These are phyloP conservation scores for Musa troglodytarum DNA, from an alignment of 176 grass and related monocot species.

Conservation along the genomic window DNA sequence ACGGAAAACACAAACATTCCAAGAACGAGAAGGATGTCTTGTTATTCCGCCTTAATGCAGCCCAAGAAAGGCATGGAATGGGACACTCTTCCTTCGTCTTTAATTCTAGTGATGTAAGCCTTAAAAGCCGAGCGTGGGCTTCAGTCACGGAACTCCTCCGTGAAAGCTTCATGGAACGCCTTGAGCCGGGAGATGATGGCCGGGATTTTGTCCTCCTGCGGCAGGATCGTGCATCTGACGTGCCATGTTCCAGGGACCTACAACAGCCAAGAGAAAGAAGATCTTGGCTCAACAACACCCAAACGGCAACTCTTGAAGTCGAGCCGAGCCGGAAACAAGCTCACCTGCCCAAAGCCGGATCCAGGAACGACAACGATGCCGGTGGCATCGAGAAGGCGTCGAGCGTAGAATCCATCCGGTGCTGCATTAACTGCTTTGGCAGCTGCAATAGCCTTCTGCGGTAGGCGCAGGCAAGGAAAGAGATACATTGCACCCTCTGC, in stretches of 20 bases:
- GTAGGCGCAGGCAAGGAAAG: constrained; percentile 38
- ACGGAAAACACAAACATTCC: too few species aligned
- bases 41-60: too few species aligned
- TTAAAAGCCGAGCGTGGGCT: neutral
- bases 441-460: constrained; percentile 65
- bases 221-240: constrained; percentile 50
- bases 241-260: constrained; percentile 37
- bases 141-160: constrained; percentile 38
- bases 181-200: constrained; percentile 33
- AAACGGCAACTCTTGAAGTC: too few species aligned
- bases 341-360: constrained; percentile 60
- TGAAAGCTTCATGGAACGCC: constrained; percentile 67
- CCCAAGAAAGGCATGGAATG: too few species aligned
- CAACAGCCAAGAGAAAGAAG: too few species aligned
- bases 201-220: constrained; percentile 33
- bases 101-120: too few species aligned
- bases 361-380: constrained; percentile 58
- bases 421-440: constrained; percentile 49
- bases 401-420: constrained; percentile 62
- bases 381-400: constrained; percentile 38
- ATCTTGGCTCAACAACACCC: too few species aligned
- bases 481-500: constrained; percentile 3
- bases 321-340: neutral
- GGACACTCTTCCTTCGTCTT: too few species aligned
- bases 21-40: too few species aligned